phyloP scores from a whole-genome alignment of 805 yeast species.

The Saccharomycopsis capsularis region DNA sequence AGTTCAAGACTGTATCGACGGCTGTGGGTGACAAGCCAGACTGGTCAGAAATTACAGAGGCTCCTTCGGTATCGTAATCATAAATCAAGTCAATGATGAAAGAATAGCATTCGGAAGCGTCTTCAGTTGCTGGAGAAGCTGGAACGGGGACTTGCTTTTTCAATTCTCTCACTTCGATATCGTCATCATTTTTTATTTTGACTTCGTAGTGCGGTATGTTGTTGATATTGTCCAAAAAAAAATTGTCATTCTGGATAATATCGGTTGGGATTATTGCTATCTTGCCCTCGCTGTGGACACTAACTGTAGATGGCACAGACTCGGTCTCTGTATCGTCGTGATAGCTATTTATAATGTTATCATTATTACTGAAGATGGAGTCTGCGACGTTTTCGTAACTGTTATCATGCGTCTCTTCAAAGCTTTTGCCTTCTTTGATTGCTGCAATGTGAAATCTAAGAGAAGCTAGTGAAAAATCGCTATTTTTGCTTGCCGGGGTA shows the following conservation, averaged over 20 bases:
- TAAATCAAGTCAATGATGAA: constrained; percentile 20
- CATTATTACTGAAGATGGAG: constrained; percentile 12
- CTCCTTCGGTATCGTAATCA: constrained; percentile 17
- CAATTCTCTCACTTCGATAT: background rate
- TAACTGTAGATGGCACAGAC: constrained; percentile 2
- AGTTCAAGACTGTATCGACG: too few species aligned
- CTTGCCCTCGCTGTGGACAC: background rate
- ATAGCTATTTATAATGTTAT: constrained; percentile 4
- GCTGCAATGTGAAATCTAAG: background rate
- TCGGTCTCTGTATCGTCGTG: constrained; percentile 18
- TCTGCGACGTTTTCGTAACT: constrained; percentile 12
- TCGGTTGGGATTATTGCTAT: too few species aligned
- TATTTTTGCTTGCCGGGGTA: constrained; percentile 1
- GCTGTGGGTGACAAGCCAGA: too few species aligned
- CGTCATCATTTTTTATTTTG: background rate
- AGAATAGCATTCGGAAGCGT: constrained; percentile 17
- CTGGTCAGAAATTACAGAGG: constrained; percentile 6
- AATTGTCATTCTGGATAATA: background rate
- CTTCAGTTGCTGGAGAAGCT: background rate
- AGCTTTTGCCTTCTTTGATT: background rate
- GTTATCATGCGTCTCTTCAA: background rate
- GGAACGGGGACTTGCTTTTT: background rate
- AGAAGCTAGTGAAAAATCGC: background rate
- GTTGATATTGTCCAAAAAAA: background rate
- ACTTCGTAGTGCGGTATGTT: constrained; percentile 8